Evolutionary conservation across 768 basidiomycete genomes (phyloP), one percentile per base, ranked within the genome.

Genomic region (Mycena polygramma): DNA sequence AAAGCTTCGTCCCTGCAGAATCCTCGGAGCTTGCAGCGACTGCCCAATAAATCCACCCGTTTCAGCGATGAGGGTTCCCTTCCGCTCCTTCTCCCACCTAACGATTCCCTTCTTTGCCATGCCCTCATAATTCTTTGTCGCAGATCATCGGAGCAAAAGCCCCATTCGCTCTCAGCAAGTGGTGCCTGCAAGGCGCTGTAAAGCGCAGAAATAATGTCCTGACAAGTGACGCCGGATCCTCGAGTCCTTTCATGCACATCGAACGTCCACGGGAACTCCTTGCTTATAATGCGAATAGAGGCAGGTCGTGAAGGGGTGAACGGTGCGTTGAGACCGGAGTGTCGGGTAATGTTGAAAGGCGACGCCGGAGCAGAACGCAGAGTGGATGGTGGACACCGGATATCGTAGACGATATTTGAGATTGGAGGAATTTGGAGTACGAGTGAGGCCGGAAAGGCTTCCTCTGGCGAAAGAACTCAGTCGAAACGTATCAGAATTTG

Each of bases 41-140:
- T 24, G n/a, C 64, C 70, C 22, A 71, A 24, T n/a, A 71, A 41
- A 62, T 71, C 70, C 35, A 68, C 70, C 4, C 66, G 70, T 26
- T 67, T 62, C 48, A 71, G 20, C 13, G 22, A n/a, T 8, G 58
- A 30, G 19, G 22, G 10, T 30, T 30, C 30, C 30, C 3, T 6
- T 6, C 30, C 30, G 30, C 30, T 30, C 9, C 37, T 24, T n/a
- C 52, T 39, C n/a, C 61, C 45, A 26, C 51, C 52, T 41, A 62
- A n/a, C 1, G 55, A 26, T 6, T 57, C 59, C 35, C 70, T 24
- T 0, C 55, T 66, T 51, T 55, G 60, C 70, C 70, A 68, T 0
- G 66, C 65, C 35, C 51, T 13, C 17, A 64, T 11, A 15, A 67
- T 68, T 26, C 66, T 39, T 60, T 45, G 17, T 15, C 66, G 60